phyloP scores from a whole-genome alignment of 139 green algal genomes.

The Chlorella sp. region DNA sequence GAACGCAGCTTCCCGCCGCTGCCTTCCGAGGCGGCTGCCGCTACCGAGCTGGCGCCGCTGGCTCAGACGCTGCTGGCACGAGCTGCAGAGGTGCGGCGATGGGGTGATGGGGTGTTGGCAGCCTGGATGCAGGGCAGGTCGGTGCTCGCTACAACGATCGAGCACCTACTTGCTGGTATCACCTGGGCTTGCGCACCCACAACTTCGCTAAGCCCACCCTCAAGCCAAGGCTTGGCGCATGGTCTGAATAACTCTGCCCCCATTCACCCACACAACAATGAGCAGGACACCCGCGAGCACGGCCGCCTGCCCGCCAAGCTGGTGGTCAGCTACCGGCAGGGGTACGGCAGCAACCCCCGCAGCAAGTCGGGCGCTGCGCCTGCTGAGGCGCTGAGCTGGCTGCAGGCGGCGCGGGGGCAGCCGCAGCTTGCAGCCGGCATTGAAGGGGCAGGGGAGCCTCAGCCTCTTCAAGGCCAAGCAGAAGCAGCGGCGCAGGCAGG shows the following conservation, averaged over 20 bases:
- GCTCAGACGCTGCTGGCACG: slow-evolving; percentile 43
- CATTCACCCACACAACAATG: too few species aligned
- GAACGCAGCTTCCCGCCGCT: slow-evolving; percentile 60
- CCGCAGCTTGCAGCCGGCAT: neutral
- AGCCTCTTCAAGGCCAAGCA: too few species aligned
- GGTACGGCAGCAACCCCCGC: slow-evolving; percentile 44
- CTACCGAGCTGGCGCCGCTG: slow-evolving; percentile 41
- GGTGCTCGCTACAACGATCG: too few species aligned
- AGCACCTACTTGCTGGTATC: too few species aligned
- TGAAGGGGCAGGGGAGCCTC: neutral
- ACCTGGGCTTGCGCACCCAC: too few species aligned
- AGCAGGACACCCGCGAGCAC: slow-evolving; percentile 42
- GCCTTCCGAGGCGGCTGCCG: slow-evolving; percentile 2
- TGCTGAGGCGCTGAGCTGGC: slow-evolving; percentile 1
- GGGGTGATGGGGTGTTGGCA: too few species aligned
- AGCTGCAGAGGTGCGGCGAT: slow-evolving; percentile 11
- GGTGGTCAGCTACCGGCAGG: slow-evolving; percentile 48
- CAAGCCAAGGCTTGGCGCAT: too few species aligned
- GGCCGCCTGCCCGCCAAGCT: slow-evolving; percentile 57
- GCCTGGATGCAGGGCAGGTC: too few species aligned
- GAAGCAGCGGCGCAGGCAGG: neutral
- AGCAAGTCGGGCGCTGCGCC: slow-evolving; percentile 32
- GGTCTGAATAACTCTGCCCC: too few species aligned
- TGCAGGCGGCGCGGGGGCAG: neutral
- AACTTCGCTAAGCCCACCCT: too few species aligned